Conservation (phyloP, 257 asterid species). For the Lycium barbarum region DNA sequence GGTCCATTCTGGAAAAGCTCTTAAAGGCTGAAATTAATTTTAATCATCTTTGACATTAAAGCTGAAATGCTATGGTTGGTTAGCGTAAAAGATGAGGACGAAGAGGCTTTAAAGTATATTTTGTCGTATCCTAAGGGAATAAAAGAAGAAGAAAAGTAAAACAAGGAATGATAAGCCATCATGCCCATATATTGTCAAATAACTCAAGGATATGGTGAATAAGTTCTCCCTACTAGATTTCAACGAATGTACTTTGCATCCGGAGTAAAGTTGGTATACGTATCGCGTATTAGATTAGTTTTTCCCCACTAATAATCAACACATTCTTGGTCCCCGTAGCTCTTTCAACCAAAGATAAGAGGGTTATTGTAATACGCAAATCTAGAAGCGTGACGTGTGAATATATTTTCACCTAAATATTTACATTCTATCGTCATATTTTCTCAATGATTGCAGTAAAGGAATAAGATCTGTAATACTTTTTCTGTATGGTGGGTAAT, state of each 20-base stretch:
- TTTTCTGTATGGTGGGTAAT: too few species aligned
- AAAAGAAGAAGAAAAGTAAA: neutral
- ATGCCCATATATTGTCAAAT: neutral
- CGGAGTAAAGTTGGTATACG: neutral
- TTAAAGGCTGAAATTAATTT: neutral
- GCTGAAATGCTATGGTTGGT: neutral
- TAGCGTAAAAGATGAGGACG: neutral
- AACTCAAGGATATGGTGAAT: neutral
- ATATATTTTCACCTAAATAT: neutral
- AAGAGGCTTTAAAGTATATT: neutral
- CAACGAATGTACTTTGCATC: neutral
- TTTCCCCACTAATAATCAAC: neutral
- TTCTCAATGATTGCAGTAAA: neutral
- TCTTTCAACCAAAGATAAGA: neutral
- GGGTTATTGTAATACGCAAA: neutral
- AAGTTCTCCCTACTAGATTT: neutral
- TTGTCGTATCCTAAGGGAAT: conserved; percentile 15
- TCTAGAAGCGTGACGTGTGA: neutral
- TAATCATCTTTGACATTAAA: neutral
- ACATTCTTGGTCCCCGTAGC: neutral
- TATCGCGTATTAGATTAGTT: neutral
- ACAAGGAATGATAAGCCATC: neutral
- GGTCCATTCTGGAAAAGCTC: neutral
- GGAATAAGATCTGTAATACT: neutral
- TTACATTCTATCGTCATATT: neutral